Percentiles rank a stretch among this genome's conserved stretches.
Evolutionary conservation across 495 filamentous ascomycete genomes (phyloP).

Genomic region (Terfezia boudieri): DNA sequence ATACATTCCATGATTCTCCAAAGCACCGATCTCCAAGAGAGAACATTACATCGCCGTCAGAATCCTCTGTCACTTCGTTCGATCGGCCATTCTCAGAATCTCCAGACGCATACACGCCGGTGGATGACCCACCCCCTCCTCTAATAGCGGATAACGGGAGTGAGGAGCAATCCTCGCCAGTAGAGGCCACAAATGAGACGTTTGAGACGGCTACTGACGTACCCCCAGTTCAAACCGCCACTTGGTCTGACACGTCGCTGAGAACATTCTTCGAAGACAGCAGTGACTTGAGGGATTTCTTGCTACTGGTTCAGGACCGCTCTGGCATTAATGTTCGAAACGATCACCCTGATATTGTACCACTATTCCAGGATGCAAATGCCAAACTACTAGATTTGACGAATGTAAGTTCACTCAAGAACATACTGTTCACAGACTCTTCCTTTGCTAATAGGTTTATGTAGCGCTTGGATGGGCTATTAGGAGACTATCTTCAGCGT

Average conservation of each 20-base stretch:
- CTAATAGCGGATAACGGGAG: not conserved
- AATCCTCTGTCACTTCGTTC: not conserved
- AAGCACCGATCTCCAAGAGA: no score
- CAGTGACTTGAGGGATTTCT: constrained; percentile 72
- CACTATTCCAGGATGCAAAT: constrained; percentile 67
- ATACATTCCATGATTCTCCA: not conserved
- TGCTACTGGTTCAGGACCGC: constrained; percentile 81
- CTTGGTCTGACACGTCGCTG: constrained; percentile 71
- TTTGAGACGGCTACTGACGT: not conserved
- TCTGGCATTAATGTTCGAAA: constrained; percentile 47
- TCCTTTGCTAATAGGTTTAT: constrained; percentile 7
- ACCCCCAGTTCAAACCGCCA: constrained; percentile 4
- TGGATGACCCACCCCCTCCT: not conserved
- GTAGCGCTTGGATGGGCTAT: constrained; percentile 58
- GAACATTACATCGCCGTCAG: constrained; percentile 24
- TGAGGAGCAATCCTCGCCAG: not conserved
- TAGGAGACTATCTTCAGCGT: constrained; percentile 57
- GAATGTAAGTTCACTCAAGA: constrained; percentile 27
- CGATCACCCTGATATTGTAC: constrained; percentile 64
- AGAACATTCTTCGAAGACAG: constrained; percentile 80
- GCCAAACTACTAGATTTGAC: constrained; percentile 61
- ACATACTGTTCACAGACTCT: not conserved
- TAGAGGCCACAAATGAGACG: not conserved
- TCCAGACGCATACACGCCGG: constrained; percentile 1
- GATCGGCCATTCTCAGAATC: not conserved